Base-by-base conservation (phyloP, 371 early-diverging fungal species). In the Mucor circinelloides region DNA sequence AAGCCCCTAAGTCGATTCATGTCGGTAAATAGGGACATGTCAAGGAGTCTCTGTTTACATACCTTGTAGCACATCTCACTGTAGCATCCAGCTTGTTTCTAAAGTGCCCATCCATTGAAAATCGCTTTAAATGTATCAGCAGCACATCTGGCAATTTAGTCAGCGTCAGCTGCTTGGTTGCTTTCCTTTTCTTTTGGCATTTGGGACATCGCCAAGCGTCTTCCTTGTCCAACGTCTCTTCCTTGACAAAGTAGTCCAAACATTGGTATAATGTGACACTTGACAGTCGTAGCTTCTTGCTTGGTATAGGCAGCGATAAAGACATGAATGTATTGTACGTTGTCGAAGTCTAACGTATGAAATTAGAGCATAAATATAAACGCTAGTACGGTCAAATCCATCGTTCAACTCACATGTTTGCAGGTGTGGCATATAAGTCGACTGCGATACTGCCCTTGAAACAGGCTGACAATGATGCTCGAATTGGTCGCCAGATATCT, bases 241-340 rank as follows among this genome's bases (percentile, higher is more conserved):
- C 88, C 63, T 93, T 89, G 7, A 93, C 86, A 77, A 95, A 99
- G 57, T 87, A 86, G 66, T 93, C 89, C 36, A 99, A 72, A 71
- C 99, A 98, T 31, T 95, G 89, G 36, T 87, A 73, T 12, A 99
- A 77, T 3, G 86, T 79, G 25, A 89, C 87, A 23, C 68, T 60
- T 2, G 72, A 60, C 46, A 72, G 65, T 44, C 79, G 69, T 32
- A 69, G 38, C 13, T 71, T 63, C 19, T 72, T 77, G 2, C 75
- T 71, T 4, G 97, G 97, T 57, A 99, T 96, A 3, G 99, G 97
- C 6, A 99, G 74, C 0, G 97, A 91, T 15, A 99, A 75, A 61
- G 92, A 94, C 90, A 96, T 95, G 80, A 97, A 97, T 1, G 93
- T 83, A 59, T 95, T 93, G 71, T 93, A 97, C 0, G 95, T 96